A percentile compares a stretch with the other conserved stretches of the same genome.
Evolutionary conservation across 306 rosid species (phyloP).

Genomic region (Astragalus membranaceus): DNA sequence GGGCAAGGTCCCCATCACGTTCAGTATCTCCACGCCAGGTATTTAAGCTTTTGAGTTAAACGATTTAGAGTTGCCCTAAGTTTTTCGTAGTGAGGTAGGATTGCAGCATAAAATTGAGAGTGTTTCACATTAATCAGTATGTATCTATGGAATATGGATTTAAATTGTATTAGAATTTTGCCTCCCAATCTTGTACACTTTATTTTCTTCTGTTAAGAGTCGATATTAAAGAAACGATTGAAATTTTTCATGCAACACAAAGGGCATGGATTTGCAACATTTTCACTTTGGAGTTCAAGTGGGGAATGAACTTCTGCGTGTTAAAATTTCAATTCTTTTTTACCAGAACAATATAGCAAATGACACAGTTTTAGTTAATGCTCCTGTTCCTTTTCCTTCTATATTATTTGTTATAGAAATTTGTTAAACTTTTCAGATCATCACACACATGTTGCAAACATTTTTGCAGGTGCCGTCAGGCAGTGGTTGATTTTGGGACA

Average conservation of each 20-base stretch:
- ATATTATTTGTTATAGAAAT: background rate
- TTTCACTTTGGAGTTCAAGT: background rate
- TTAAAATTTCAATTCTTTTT: background rate
- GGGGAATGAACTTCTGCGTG: background rate
- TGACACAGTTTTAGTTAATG: background rate
- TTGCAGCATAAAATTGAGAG: background rate
- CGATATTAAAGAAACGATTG: background rate
- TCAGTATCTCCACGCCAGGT: constrained; percentile 79
- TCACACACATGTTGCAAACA: background rate
- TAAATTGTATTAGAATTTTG: background rate
- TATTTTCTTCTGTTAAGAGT: background rate
- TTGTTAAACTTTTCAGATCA: background rate
- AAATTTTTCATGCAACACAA: background rate
- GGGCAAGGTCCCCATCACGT: constrained; percentile 46
- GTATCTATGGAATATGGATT: constrained; percentile 4
- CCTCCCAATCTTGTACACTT: background rate
- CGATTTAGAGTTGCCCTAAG: background rate
- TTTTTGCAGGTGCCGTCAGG: constrained; percentile 60
- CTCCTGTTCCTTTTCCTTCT: background rate
- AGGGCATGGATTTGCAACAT: background rate
- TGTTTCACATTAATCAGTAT: background rate
- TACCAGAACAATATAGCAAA: background rate
- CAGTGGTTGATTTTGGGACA: constrained; percentile 33
- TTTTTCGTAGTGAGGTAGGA: background rate
- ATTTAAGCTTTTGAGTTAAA: background rate